These are phyloP conservation scores for Thalassia testudinum DNA, from an alignment of 116 monocot genomes.

Conservation along the genomic window DNA sequence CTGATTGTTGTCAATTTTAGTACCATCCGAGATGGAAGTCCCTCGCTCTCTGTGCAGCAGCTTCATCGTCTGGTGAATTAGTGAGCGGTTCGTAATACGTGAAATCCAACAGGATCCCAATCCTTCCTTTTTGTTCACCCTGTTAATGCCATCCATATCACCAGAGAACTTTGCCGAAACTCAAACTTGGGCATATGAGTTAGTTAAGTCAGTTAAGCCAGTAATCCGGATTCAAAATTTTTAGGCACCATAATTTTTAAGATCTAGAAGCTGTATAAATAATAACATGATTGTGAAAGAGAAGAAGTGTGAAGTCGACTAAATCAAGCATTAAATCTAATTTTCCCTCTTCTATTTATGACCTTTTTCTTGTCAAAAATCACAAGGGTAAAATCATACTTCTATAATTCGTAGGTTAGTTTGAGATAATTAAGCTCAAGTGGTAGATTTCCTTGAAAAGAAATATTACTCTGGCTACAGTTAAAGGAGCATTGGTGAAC, in stretches of 20 bases:
- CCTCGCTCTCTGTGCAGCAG: constrained; percentile 73
- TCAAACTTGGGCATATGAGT: not conserved
- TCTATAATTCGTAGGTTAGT: too few species aligned
- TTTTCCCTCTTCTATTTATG: too few species aligned
- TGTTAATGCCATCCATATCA: too few species aligned
- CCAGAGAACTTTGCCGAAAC: not conserved
- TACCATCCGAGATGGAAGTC: constrained; percentile 94
- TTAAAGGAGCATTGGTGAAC: too few species aligned
- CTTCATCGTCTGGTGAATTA: constrained; percentile 42
- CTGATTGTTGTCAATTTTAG: not conserved
- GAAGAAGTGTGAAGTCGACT: too few species aligned
- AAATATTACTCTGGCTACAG: too few species aligned
- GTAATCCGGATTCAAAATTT: not conserved
- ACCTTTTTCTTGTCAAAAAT: too few species aligned
- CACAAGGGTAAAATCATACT: too few species aligned
- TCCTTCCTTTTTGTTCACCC: constrained; percentile 72
- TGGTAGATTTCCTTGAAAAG: not conserved
- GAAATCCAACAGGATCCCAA: constrained; percentile 82
- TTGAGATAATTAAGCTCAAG: too few species aligned
- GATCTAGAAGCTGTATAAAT: too few species aligned
- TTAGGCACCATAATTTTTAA: not conserved
- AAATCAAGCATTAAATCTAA: too few species aligned
- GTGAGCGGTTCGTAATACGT: constrained; percentile 80
- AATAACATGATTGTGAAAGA: too few species aligned
- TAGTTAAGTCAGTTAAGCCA: not conserved